Conservation (phyloP, 371 early-diverging fungal species). For the Enterocytospora artemiae region DNA sequence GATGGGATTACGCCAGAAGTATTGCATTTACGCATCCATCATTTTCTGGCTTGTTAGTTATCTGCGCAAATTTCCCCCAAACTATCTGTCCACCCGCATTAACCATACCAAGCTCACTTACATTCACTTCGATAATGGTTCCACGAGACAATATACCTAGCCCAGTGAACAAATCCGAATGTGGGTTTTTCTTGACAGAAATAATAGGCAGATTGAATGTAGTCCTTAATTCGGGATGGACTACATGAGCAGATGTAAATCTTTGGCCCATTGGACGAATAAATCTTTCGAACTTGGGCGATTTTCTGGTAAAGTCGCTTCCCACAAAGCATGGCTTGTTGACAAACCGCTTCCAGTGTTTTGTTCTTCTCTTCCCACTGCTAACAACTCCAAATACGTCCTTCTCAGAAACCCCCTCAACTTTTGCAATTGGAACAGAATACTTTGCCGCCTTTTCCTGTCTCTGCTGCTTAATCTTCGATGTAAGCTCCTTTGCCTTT, state of each 20-base stretch:
- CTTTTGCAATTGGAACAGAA: conserved; percentile 91
- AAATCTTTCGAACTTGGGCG: conserved; percentile 98
- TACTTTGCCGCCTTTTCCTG: conserved; percentile 96
- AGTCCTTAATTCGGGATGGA: conserved; percentile 92
- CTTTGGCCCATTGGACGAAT: conserved; percentile 95
- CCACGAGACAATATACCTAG: conserved; percentile 97
- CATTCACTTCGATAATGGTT: conserved; percentile 89
- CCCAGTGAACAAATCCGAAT: conserved; percentile 85
- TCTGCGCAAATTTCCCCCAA: conserved; percentile 96
- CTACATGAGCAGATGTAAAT: conserved; percentile 95
- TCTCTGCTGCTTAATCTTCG: conserved; percentile 97
- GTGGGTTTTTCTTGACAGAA: conserved; percentile 97
- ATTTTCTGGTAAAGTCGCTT: conserved; percentile 93
- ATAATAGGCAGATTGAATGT: conserved; percentile 94
- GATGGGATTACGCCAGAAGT: conserved; percentile 57
- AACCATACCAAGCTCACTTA: conserved; percentile 90
- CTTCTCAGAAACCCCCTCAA: conserved; percentile 91
- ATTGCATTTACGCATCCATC: conserved; percentile 69
- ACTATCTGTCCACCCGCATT: conserved; percentile 94
- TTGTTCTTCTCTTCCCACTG: conserved; percentile 79
- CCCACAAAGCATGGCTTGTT: conserved; percentile 98
- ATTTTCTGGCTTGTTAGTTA: conserved; percentile 82
- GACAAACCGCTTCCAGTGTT: conserved; percentile 97
- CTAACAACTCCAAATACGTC: conserved; percentile 95
- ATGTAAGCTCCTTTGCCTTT: conserved; percentile 84